A percentile compares a stretch with the other conserved stretches of the same genome.
Conservation (phyloP, 2,329 filamentous ascomycete genomes). For the Aschersonia sp. region DNA sequence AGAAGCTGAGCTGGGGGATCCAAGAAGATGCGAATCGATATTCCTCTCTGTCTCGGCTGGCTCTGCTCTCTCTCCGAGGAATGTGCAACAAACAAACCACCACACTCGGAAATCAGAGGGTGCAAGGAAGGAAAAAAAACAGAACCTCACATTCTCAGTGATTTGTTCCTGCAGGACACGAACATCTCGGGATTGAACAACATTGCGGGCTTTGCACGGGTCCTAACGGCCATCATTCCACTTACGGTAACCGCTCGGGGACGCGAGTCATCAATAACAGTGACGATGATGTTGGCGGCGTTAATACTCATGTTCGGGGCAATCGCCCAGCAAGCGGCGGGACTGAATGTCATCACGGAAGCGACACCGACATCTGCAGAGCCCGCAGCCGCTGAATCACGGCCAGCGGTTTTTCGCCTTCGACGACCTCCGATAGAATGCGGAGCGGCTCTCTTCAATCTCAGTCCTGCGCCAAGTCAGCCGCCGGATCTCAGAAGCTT, state of each 20-base stretch:
- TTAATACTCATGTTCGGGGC: not conserved
- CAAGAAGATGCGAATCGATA: not conserved
- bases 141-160: no score
- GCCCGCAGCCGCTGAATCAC: not conserved
- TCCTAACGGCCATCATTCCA: not conserved
- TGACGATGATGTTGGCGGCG: not conserved
- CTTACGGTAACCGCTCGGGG: not conserved
- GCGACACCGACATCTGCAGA: not conserved
- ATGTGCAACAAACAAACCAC: no score
- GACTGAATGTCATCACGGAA: not conserved
- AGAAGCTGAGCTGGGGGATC: not conserved
- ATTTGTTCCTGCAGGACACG: no score
- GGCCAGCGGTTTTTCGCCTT: not conserved
- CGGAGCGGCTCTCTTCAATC: not conserved
- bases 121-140: no score
- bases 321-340: not conserved
- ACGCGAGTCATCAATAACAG: not conserved
- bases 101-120: no score
- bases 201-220: no score
- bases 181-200: no score
- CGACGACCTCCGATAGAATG: not conserved
- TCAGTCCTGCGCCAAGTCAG: not conserved
- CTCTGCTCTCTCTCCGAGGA: no score
- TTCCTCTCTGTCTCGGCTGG: not conserved
- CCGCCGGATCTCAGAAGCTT: not conserved